Conservation (phyloP, 2,329 filamentous ascomycete species). For the Ceratocystis cacaofunesta region DNA sequence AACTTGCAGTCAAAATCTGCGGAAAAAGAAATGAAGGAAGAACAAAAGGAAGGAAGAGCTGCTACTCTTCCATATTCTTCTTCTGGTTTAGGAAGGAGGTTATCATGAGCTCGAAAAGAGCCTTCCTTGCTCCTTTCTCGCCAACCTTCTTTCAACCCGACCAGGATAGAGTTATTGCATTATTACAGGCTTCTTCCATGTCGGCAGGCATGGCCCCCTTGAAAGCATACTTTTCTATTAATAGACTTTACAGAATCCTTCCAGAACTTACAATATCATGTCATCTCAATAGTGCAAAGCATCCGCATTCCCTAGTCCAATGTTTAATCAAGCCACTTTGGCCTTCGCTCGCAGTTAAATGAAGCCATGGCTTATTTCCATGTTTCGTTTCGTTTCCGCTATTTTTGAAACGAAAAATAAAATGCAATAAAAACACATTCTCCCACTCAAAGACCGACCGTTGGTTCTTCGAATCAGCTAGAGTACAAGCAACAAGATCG, state of each 20-base stretch:
- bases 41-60: too few relatives aligned
- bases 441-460: too few relatives aligned
- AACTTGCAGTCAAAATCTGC: too few relatives aligned
- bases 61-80: not conserved
- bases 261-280: not conserved
- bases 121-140: not conserved
- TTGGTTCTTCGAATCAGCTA: not conserved
- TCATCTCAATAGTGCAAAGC: not conserved
- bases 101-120: not conserved
- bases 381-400: not conserved
- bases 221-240: not conserved
- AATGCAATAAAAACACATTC: not conserved
- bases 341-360: not conserved
- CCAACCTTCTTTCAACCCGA: not conserved
- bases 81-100: not conserved
- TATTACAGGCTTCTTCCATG: not conserved
- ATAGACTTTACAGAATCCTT: not conserved
- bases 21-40: too few relatives aligned
- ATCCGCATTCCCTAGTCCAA: not conserved
- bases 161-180: not conserved
- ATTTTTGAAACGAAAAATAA: not conserved
- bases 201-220: not conserved
- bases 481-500: not conserved
- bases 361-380: not conserved
- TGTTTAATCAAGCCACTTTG: conserved; percentile 2